A percentile compares a stretch with the other conserved stretches of the same genome.
These are phyloP conservation scores for Dipteronia sinensis DNA, from an alignment of 345 rosid genomes.

Conservation along the genomic window DNA sequence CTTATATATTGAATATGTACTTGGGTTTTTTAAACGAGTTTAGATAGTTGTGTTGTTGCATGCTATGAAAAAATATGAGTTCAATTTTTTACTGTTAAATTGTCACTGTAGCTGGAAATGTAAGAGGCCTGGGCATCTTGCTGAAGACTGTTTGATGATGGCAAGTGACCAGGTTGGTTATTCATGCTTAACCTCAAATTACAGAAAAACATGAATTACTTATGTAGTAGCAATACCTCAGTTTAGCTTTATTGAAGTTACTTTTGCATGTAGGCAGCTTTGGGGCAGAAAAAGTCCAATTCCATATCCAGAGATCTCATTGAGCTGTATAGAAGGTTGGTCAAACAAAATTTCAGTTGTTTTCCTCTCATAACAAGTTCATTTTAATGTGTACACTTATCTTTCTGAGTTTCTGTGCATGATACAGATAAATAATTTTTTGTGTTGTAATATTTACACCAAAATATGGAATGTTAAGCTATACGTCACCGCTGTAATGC, in stretches of 20 bases:
- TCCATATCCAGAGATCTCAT: conserved; percentile 56
- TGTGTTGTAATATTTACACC: neutral
- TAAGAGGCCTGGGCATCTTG: conserved; percentile 72
- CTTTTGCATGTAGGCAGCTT: conserved; percentile 31
- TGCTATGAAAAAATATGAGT: neutral
- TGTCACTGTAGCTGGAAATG: conserved; percentile 57
- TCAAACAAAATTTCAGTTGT: neutral
- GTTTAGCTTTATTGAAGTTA: conserved; percentile 13
- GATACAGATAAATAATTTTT: neutral
- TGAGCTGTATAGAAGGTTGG: conserved; percentile 64
- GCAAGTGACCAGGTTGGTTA: conserved; percentile 41
- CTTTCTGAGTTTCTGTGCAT: neutral
- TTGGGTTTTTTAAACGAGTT: neutral
- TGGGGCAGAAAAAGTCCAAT: conserved; percentile 32
- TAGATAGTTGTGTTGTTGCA: neutral
- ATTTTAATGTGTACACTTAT: neutral
- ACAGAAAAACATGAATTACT: neutral
- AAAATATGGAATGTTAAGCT: neutral
- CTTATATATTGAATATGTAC: conserved; percentile 2
- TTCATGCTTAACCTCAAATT: conserved; percentile 6
- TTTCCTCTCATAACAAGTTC: neutral
- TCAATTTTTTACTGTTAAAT: neutral
- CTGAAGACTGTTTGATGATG: conserved; percentile 59
- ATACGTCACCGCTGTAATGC: neutral
- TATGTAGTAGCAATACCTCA: neutral